Evolutionary conservation across 2,329 filamentous ascomycete species (phyloP).

Genomic region (Penicillium sp.): DNA sequence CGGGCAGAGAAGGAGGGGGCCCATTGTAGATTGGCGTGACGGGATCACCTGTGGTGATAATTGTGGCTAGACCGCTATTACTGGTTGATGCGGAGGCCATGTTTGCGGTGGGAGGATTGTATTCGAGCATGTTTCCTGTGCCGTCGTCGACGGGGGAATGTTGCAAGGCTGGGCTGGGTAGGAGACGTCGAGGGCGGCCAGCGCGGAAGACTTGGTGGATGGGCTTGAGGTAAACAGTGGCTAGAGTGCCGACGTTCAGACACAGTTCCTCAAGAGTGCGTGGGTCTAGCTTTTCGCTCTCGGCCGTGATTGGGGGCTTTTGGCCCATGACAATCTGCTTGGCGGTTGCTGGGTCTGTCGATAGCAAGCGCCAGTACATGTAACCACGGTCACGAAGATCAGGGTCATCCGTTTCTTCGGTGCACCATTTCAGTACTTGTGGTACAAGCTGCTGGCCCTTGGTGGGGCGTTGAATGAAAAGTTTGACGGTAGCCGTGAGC

Average conservation of each 20-base stretch:
- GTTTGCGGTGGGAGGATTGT: constrained; percentile 38
- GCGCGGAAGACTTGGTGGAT: constrained; percentile 95
- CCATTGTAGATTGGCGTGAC: constrained; percentile 29
- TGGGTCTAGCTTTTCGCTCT: constrained; percentile 90
- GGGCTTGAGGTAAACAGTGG: constrained; percentile 96
- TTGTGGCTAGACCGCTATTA: constrained; percentile 28
- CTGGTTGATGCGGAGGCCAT: constrained; percentile 27
- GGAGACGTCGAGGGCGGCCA: constrained; percentile 73
- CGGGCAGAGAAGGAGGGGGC: constrained; percentile 36
- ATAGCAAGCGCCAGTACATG: constrained; percentile 98
- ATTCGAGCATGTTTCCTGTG: constrained; percentile 28
- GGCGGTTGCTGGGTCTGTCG: constrained; percentile 82
- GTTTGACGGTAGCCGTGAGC: constrained; percentile 91
- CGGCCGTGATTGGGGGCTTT: constrained; percentile 93
- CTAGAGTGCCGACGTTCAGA: constrained; percentile 89
- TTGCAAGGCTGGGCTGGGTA: constrained; percentile 83
- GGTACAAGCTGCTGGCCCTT: constrained; percentile 92
- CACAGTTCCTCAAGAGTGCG: constrained; percentile 95
- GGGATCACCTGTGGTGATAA: constrained; percentile 30
- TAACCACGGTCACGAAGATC: constrained; percentile 93
- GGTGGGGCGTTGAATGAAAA: constrained; percentile 95
- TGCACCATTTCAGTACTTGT: constrained; percentile 96
- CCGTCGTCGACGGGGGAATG: constrained; percentile 53
- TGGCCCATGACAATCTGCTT: constrained; percentile 93
- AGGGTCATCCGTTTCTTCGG: constrained; percentile 98